Conservation (phyloP, 768 basidiomycete species). For the Phlebiopsis flavidoalba region DNA sequence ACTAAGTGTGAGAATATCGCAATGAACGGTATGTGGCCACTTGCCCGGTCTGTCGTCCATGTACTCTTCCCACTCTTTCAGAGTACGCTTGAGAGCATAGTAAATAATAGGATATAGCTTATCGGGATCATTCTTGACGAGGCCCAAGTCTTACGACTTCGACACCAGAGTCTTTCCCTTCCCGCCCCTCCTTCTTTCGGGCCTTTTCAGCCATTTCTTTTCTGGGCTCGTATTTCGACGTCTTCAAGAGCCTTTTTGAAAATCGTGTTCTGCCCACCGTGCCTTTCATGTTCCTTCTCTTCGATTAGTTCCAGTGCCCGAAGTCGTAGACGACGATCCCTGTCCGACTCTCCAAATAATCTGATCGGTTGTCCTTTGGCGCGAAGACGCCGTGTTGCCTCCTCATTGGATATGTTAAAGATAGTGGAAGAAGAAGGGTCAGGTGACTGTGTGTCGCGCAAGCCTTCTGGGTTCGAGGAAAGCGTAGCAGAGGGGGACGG, state of each 20-base stretch:
- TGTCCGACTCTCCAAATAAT: constrained; percentile 92
- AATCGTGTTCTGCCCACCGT: constrained; percentile 85
- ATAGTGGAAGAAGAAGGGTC: constrained; percentile 35
- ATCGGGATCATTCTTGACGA: constrained; percentile 89
- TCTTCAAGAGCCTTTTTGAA: constrained; percentile 89
- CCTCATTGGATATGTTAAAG: constrained; percentile 93
- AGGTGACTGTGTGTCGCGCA: constrained; percentile 28
- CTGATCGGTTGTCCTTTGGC: constrained; percentile 92
- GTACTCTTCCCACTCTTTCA: constrained; percentile 96
- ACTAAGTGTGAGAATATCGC: background rate
- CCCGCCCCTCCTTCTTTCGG: constrained; percentile 52
- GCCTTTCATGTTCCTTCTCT: constrained; percentile 74
- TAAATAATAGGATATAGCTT: constrained; percentile 97
- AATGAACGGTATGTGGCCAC: background rate
- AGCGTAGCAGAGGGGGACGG: constrained; percentile 13
- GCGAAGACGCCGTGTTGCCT: constrained; percentile 84
- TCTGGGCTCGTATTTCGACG: constrained; percentile 56
- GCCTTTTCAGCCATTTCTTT: constrained; percentile 39
- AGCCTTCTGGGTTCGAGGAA: constrained; percentile 20
- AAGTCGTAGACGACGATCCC: constrained; percentile 83
- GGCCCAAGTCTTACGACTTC: constrained; percentile 71
- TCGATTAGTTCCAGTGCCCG: constrained; percentile 95
- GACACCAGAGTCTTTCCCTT: constrained; percentile 38
- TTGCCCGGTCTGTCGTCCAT: constrained; percentile 90
- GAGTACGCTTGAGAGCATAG: constrained; percentile 84